Base-by-base conservation (phyloP, 139 green algal species). In the Tetraselmis striata region DNA sequence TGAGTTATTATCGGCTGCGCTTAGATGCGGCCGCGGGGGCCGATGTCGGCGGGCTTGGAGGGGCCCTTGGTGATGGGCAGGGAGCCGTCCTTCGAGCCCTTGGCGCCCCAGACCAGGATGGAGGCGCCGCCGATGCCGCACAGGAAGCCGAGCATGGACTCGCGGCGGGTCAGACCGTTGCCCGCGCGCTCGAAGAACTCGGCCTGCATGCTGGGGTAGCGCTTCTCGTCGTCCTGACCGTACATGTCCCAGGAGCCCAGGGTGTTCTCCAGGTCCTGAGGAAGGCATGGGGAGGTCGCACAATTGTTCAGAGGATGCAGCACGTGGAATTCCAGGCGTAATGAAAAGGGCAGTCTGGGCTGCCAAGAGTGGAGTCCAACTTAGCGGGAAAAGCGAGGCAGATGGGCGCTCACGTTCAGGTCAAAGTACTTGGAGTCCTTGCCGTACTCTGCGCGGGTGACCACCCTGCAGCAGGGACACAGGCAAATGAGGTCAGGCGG, bases 171-270 rank as follows among this genome's bases (percentile, higher is more conserved):
- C 29, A 99, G 84, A 23, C 92, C 86, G 31, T 89, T 90, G 27
- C 92, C 90, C 26, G 97, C 96, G 31, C 86, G 87, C 86, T 96
- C 90, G 87, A 99, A 99, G 92, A 99, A 99, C 86, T 96, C 94
- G 27, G 80, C 74, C 88, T 96, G 93, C 59, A 92, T 80, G n/a
- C 27, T 45, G 2, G 84, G 83, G 91, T 98, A 98, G 32, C 95
- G 89, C 88, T 92, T 95, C 79, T 93, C 84, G 81, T 95, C 92
- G 29, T 97, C 93, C 86, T 94, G 85, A 79, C 94, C 94, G 84
- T 98, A 98, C 89, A 98, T 93, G 85, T 98, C 95, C 95, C 95
- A 98, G 31, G 91, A 91, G 80, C 95, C 95, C 23, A 93, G 89
- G 80, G 94, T 97, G 95, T 97, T 96, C 88, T 97, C 94, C 77